Evolutionary conservation across 768 basidiomycete genomes (phyloP).

Genomic region (Termitomyces sp.): DNA sequence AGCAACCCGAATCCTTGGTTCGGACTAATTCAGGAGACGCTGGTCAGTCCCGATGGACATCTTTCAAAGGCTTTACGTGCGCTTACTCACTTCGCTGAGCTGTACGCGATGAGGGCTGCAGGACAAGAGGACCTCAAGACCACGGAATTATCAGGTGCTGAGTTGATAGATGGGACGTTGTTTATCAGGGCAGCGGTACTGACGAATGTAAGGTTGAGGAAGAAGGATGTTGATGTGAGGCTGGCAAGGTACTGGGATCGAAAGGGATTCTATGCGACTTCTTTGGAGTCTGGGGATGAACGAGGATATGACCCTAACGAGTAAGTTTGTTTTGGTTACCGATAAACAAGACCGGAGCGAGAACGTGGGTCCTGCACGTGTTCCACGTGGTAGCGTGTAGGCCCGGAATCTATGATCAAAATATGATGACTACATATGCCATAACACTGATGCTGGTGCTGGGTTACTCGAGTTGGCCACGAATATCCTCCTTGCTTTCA

Average conservation of each 20-base stretch:
- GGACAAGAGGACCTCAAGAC: slow-evolving; percentile 17
- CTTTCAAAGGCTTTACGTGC: slow-evolving; percentile 33
- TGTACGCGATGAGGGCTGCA: slow-evolving; percentile 26
- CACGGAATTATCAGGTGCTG: slow-evolving; percentile 37
- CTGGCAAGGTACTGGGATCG: slow-evolving; percentile 18
- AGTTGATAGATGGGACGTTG: slow-evolving; percentile 48
- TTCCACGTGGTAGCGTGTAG: too few species aligned
- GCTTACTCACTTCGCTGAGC: slow-evolving; percentile 26
- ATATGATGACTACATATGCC: too few species aligned
- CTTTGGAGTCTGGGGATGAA: not conserved
- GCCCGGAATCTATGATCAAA: too few species aligned
- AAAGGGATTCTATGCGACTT: slow-evolving; percentile 15
- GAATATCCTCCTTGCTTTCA: not conserved
- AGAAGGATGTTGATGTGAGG: slow-evolving; percentile 20
- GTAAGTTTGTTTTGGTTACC: too few species aligned
- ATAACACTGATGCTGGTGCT: too few species aligned
- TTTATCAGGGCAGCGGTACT: slow-evolving; percentile 52
- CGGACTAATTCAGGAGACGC: slow-evolving; percentile 43
- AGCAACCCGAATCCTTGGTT: slow-evolving; percentile 55
- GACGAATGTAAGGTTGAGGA: slow-evolving; percentile 32
- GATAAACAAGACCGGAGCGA: too few species aligned
- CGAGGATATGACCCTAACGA: not conserved
- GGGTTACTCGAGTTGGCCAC: too few species aligned
- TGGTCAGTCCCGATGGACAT: slow-evolving; percentile 56
- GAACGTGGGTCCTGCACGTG: too few species aligned